phyloP scores from a whole-genome alignment of 2,329 filamentous ascomycete species.

The Cladosporium sp. region DNA sequence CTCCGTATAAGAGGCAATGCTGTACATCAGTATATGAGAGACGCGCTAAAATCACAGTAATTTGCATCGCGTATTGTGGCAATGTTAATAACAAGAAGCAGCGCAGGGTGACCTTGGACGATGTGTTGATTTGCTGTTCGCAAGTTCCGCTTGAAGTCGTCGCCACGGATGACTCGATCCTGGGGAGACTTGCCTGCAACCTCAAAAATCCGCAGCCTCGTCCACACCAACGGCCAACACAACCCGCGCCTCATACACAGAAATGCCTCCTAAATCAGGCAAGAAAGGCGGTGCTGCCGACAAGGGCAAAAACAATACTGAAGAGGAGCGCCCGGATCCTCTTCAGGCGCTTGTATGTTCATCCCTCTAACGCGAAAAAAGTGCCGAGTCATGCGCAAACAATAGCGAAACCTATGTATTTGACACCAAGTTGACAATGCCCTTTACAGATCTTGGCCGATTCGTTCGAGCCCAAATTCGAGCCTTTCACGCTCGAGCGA shows the following conservation, averaged over 20 bases:
- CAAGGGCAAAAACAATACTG: conserved; percentile 36
- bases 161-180: conserved; percentile 2
- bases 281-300: conserved; percentile 33
- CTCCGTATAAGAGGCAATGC: too few species aligned
- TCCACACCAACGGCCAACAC: neutral
- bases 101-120: too few species aligned
- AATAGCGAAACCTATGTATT: neutral
- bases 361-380: neutral
- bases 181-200: neutral
- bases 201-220: neutral
- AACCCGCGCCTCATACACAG: conserved; percentile 16
- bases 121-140: too few species aligned
- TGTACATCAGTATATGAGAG: too few species aligned
- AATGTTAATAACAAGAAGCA: too few species aligned
- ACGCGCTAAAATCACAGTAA: too few species aligned
- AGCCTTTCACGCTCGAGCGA: conserved; percentile 80
- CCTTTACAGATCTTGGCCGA: conserved; percentile 75
- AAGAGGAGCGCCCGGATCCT: conserved; percentile 59
- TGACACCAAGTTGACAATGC: conserved; percentile 19
- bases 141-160: neutral
- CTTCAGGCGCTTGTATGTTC: conserved; percentile 58
- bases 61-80: too few species aligned
- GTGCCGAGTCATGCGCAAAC: conserved; percentile 8
- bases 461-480: conserved; percentile 89
- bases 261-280: conserved; percentile 45